Evolutionary conservation across 208 protist species (phyloP).

Genomic region (Crithidia brevicula): DNA sequence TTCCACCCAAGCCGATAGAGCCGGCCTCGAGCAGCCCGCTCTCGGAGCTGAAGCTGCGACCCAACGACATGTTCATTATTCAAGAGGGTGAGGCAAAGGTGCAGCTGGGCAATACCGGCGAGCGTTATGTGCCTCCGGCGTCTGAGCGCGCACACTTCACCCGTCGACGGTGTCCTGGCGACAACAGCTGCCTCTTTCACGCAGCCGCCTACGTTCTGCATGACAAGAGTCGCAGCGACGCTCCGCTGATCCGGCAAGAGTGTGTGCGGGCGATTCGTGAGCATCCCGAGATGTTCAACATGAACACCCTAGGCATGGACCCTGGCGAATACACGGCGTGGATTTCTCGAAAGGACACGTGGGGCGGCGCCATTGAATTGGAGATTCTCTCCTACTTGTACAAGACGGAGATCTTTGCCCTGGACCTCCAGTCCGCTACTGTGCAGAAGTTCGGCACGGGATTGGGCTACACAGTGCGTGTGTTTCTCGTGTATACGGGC

Average conservation of each 20-base stretch:
- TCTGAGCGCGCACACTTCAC: conserved; percentile 81
- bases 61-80: conserved; percentile 77
- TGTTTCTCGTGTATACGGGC: conserved; percentile 94
- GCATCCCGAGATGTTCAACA: conserved; percentile 81
- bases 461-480: conserved; percentile 76
- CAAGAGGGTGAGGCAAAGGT: conserved; percentile 82
- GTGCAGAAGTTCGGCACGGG: conserved; percentile 86
- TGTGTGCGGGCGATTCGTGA: conserved; percentile 76
- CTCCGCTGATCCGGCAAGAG: conserved; percentile 71
- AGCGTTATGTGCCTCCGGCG: conserved; percentile 82
- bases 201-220: conserved; percentile 91
- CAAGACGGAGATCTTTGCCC: conserved; percentile 89
- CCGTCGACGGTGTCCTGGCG: conserved; percentile 86
- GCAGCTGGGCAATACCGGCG: conserved; percentile 48
- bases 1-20: conserved; percentile 77
- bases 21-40: conserved; percentile 37
- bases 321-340: conserved; percentile 73
- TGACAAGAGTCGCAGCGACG: conserved; percentile 79
- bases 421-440: conserved; percentile 84
- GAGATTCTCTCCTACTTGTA: conserved; percentile 84
- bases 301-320: conserved; percentile 67
- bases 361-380: conserved; percentile 95
- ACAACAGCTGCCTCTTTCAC: conserved; percentile 96
- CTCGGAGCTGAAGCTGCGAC: conserved; percentile 37
- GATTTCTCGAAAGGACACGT: conserved; percentile 72